A percentile compares a stretch with the other conserved stretches of the same genome.
These are phyloP conservation scores for Cercospora sesami DNA, from an alignment of 2,329 filamentous ascomycete species.

Conservation along the genomic window DNA sequence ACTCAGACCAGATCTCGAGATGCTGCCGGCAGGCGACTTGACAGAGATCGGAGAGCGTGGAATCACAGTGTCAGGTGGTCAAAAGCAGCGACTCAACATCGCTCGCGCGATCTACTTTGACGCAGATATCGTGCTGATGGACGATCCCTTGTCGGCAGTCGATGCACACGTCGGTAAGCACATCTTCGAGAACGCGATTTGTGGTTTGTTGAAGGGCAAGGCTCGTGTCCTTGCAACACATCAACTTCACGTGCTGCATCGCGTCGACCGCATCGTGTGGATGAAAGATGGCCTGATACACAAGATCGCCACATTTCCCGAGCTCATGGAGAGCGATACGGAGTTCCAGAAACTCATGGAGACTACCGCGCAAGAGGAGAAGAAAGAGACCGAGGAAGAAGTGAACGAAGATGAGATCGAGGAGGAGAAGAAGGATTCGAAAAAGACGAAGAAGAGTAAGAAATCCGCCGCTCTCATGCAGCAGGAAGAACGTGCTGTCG, in stretches of 20 bases:
- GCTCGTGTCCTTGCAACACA: conserved; percentile 91
- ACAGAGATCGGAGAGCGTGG: conserved; percentile 95
- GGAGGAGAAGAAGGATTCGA: conserved; percentile 59
- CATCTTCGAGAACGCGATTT: conserved; percentile 92
- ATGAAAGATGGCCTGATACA: conserved; percentile 84
- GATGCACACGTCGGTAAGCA: conserved; percentile 63
- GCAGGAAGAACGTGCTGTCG: conserved; percentile 67
- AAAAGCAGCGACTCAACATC: conserved; percentile 94
- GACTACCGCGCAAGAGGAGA: conserved; percentile 62
- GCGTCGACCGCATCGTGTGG: conserved; percentile 89
- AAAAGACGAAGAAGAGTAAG: conserved; percentile 58
- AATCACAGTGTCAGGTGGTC: conserved; percentile 91
- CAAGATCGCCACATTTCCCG: conserved; percentile 84
- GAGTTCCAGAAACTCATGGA: conserved; percentile 81
- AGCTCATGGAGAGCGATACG: conserved; percentile 76
- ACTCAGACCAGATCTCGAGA: conserved; percentile 79
- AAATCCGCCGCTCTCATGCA: conserved; percentile 67
- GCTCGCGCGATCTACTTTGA: conserved; percentile 72
- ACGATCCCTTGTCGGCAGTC: conserved; percentile 62
- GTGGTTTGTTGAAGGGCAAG: conserved; percentile 83
- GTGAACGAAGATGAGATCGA: conserved; percentile 53
- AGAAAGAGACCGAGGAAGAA: conserved; percentile 52
- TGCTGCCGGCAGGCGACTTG: conserved; percentile 82
- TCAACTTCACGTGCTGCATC: conserved; percentile 86
- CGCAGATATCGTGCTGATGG: conserved; percentile 63